Percentiles rank a stretch among this genome's conserved stretches.
Conservation (phyloP, 306 rosid species). For the Pyrus pyrifolia region DNA sequence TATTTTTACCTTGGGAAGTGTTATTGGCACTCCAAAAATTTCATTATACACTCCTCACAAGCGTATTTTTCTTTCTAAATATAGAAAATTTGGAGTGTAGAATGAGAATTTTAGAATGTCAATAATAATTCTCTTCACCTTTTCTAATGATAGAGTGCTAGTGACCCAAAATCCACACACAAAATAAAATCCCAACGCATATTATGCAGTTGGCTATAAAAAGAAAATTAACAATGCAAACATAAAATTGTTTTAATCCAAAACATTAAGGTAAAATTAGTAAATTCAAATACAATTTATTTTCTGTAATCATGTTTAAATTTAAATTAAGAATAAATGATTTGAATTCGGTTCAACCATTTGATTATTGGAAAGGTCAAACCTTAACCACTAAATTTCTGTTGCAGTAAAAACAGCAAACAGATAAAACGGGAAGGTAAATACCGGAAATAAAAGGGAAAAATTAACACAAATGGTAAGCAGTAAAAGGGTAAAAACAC, state of each 20-base stretch:
- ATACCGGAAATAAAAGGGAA: not conserved
- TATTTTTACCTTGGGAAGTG: not conserved
- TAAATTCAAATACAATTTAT: not conserved
- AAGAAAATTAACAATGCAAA: not conserved
- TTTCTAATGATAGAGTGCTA: not conserved
- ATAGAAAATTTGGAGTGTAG: too few relatives aligned
- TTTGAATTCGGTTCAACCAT: not conserved
- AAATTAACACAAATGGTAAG: not conserved
- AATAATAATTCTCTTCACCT: not conserved
- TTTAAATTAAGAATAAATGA: not conserved
- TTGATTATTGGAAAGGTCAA: not conserved
- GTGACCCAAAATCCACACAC: not conserved
- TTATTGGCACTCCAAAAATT: too few relatives aligned
- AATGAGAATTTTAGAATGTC: too few relatives aligned
- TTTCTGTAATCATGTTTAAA: not conserved
- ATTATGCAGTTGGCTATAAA: not conserved
- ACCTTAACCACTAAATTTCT: not conserved
- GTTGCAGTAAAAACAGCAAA: not conserved
- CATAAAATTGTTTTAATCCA: not conserved
- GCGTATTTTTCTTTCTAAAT: too few relatives aligned
- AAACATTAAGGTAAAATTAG: not conserved
- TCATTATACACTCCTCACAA: too few relatives aligned
- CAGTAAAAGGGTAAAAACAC: not conserved
- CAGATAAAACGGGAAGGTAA: not conserved
- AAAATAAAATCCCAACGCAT: not conserved